Evolutionary conservation across 2,329 filamentous ascomycete species (phyloP).

Genomic region (Pseudogymnoascus verrucosus): DNA sequence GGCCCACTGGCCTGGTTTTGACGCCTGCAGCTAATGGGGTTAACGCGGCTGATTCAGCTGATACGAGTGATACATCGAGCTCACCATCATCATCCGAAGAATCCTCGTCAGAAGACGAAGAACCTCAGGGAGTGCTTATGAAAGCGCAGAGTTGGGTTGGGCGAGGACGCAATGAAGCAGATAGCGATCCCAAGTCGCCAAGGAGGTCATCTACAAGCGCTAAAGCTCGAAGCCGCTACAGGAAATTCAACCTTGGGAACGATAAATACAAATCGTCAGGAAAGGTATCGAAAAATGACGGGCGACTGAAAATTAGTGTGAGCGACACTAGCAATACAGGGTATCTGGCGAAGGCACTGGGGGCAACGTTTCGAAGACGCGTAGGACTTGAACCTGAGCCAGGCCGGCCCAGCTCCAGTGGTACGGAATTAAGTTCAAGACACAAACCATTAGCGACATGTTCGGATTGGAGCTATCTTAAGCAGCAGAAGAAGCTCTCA

Average conservation of each 20-base stretch:
- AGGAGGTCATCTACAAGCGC: not conserved
- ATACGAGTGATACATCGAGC: not conserved
- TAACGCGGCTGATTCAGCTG: not conserved
- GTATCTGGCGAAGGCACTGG: slow-evolving; percentile 66
- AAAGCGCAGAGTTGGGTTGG: not conserved
- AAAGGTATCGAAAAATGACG: slow-evolving; percentile 58
- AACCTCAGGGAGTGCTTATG: not conserved
- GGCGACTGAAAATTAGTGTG: slow-evolving; percentile 63
- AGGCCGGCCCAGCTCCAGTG: not conserved
- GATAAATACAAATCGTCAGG: slow-evolving; percentile 58
- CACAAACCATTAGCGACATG: slow-evolving; percentile 3
- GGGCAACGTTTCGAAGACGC: slow-evolving; percentile 52
- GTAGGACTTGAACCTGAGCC: slow-evolving; percentile 25
- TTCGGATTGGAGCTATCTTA: slow-evolving; percentile 14
- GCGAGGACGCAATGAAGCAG: not conserved
- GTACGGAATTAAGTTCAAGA: not conserved
- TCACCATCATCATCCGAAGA: slow-evolving; percentile 2
- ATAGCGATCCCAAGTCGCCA: not conserved
- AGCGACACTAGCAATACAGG: slow-evolving; percentile 62
- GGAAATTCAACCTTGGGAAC: slow-evolving; percentile 53
- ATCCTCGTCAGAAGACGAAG: not conserved
- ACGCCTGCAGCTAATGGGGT: not conserved
- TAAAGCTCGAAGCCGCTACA: slow-evolving; percentile 29
- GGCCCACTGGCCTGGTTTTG: not conserved
- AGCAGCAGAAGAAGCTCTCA: slow-evolving; percentile 30